Conservation (phyloP, 805 yeast genomes). For the Saturnispora dispora region DNA sequence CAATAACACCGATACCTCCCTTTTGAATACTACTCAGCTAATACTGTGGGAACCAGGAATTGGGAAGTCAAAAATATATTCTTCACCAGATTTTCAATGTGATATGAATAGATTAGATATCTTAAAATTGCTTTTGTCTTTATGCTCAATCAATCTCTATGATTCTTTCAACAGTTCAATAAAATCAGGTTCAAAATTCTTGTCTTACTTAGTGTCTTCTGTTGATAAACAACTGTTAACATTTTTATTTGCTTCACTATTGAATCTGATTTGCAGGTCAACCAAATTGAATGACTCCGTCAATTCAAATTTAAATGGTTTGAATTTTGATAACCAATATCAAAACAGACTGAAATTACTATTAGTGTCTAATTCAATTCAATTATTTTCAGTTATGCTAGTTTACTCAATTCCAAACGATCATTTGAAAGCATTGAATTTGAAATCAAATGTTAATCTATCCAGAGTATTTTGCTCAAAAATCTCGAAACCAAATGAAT, state of each 20-base stretch:
- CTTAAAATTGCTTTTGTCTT: slow-evolving; percentile 47
- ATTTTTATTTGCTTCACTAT: slow-evolving; percentile 56
- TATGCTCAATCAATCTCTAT: slow-evolving; percentile 58
- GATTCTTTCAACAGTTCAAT: slow-evolving; percentile 33
- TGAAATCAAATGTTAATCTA: slow-evolving; percentile 22
- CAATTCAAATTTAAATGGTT: slow-evolving; percentile 26
- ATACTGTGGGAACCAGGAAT: slow-evolving; percentile 78
- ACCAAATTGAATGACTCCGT: slow-evolving; percentile 25
- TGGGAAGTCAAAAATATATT: slow-evolving; percentile 31
- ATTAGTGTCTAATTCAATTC: slow-evolving; percentile 48
- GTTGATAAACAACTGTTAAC: slow-evolving; percentile 40
- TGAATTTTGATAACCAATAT: slow-evolving; percentile 25
- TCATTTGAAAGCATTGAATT: slow-evolving; percentile 29
- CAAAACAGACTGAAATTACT: slow-evolving; percentile 36
- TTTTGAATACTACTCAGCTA: slow-evolving; percentile 27
- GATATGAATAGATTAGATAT: slow-evolving; percentile 65
- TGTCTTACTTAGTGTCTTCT: slow-evolving; percentile 44
- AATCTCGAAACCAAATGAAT: slow-evolving; percentile 46
- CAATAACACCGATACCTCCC: background rate
- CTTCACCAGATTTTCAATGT: slow-evolving; percentile 31
- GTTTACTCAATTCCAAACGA: slow-evolving; percentile 56
- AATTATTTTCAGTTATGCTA: slow-evolving; percentile 51
- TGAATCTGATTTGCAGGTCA: slow-evolving; percentile 54
- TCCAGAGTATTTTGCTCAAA: slow-evolving; percentile 42
- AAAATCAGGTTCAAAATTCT: slow-evolving; percentile 48